phyloP scores from a whole-genome alignment of 345 rosid species.

The Aegle marmelos region DNA sequence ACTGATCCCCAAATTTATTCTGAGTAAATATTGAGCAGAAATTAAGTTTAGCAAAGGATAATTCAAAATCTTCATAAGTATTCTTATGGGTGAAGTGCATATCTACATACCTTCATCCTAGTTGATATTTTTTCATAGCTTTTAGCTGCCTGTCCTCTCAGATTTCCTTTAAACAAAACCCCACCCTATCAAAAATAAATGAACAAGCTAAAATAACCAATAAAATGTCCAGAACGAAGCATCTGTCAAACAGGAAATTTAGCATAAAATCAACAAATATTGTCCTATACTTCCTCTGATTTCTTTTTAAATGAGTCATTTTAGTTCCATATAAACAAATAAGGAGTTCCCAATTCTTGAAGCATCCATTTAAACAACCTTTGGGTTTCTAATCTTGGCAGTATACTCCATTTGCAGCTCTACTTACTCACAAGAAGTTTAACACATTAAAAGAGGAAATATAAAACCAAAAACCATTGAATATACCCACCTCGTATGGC shows the following conservation, averaged over 20 bases:
- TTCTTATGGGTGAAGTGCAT: slow-evolving; percentile 1
- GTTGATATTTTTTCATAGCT: slow-evolving; percentile 76
- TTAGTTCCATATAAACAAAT: background rate
- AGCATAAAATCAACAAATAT: background rate
- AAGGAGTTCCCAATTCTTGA: background rate
- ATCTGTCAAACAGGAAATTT: background rate
- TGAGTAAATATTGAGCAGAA: slow-evolving; percentile 30
- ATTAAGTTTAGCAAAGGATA: slow-evolving; percentile 5
- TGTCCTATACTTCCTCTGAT: background rate
- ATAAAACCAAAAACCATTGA: background rate
- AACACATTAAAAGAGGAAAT: slow-evolving; percentile 1
- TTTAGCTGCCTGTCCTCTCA: slow-evolving; percentile 78
- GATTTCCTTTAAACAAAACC: slow-evolving; percentile 88
- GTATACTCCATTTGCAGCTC: slow-evolving; percentile 10
- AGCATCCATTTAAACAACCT: background rate
- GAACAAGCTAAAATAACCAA: background rate
- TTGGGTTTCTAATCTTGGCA: background rate
- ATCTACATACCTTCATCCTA: slow-evolving; percentile 59
- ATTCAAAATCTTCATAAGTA: slow-evolving; percentile 5
- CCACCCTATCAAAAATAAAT: slow-evolving; percentile 59
- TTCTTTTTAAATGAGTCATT: background rate
- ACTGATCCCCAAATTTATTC: slow-evolving; percentile 78
- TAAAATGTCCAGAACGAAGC: background rate
- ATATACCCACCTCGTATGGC: slow-evolving; percentile 80
- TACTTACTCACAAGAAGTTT: slow-evolving; percentile 7